These are phyloP conservation scores for Fraxinus dipetala DNA, from an alignment of 305 asterid genomes.

Conservation along the genomic window DNA sequence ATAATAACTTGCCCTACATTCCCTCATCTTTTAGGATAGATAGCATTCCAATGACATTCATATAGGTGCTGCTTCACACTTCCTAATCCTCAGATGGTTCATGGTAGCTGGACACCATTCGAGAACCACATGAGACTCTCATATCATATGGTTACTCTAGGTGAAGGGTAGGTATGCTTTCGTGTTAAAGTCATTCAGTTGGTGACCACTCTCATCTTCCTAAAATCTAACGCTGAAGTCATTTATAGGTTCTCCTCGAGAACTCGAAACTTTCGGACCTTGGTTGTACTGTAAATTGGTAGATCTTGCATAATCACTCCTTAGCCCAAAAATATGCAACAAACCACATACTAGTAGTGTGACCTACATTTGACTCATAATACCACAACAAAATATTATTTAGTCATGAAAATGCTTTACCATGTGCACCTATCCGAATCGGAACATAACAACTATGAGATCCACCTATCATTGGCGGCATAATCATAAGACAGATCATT, in stretches of 20 bases:
- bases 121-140: neutral
- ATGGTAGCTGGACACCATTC: neutral
- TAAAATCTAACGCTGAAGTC: neutral
- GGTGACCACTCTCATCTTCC: neutral
- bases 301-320: neutral
- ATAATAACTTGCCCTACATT: conserved; percentile 37
- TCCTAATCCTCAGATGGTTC: neutral
- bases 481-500: neutral
- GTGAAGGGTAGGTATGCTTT: neutral
- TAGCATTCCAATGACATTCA: conserved; percentile 15
- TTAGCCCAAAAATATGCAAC: neutral
- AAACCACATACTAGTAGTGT: neutral
- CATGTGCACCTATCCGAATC: neutral
- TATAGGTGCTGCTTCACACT: neutral
- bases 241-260: neutral
- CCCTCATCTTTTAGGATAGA: conserved; percentile 54
- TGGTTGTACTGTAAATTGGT: neutral
- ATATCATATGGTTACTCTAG: neutral
- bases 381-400: neutral
- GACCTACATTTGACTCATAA: neutral
- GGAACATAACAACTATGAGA: neutral
- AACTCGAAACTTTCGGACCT: neutral
- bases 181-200: too few relatives aligned
- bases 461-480: neutral
- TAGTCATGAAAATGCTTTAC: neutral